Evolutionary conservation across 169 alveolate species (phyloP), one percentile per base, ranked within the genome.

Genomic region (Neospora caninum): DNA sequence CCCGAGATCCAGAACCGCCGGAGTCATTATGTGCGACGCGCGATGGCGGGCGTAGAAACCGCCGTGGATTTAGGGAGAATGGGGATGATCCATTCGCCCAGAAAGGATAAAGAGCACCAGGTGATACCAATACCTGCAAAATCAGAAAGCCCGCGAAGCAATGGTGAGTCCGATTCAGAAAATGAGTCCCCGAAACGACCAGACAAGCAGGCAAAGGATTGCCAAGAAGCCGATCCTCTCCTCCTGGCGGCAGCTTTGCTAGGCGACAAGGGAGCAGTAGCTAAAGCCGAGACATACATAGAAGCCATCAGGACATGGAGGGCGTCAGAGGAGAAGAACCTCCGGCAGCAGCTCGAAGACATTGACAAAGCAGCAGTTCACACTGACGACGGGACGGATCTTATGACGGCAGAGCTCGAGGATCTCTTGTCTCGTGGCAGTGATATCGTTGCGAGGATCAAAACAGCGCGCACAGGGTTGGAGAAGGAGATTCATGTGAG

Each of bases 401-500:
- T 34, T 34, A 27, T 38, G 27, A 34, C 87, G 0, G 45, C 16
- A 45, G 87, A 78, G 43, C 87, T 78, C 45, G 87, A 78, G 41
- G 87, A 29, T 78, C 87, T 78, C 45, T 34, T 78, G 53, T 22
- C 45, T 20, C 87, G 87, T 34, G 87, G 87, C 87, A 78, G 27
- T 25, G 45, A 34, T 45, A 34, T 78, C 87, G 45, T 78, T 20
- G 53, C 10, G 39, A 22, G 45, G 45, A 34, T 78, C 39, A 22
- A 78, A 45, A 9, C 39, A 25, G 45, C 43, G 31, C 87, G 87
- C 25, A 18, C 43, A 34, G 87, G 25, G 20, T 34, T 78, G 45
- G 53, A 39, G 43, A 78, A 34, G 25, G 87, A 78, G 87, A 78
- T 78, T 78, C 41, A 78, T 22, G 87, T 78, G 87, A 34, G 87